phyloP scores from a whole-genome alignment of 1,284 basidiomycete species.

The Takashimella tepidaria region DNA sequence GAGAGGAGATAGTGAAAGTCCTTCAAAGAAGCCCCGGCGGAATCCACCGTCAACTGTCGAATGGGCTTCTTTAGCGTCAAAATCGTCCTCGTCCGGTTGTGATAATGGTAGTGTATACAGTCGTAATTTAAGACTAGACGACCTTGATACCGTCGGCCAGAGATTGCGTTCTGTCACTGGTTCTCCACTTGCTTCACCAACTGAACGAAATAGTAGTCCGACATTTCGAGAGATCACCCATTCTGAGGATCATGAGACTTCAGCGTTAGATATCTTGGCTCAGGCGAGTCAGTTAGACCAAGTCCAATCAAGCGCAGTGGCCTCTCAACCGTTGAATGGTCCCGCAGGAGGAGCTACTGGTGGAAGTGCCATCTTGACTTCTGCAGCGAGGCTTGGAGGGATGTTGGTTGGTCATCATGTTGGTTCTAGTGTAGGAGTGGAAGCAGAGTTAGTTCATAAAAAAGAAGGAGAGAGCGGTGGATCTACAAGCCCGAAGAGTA shows the following conservation, averaged over 20 bases:
- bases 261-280: conserved; percentile 39
- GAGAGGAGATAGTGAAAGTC: conserved; percentile 24
- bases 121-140: not conserved
- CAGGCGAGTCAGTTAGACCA: conserved; percentile 39
- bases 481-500: conserved; percentile 5
- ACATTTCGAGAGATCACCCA: not conserved
- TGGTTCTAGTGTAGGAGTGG: not conserved
- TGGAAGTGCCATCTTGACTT: conserved; percentile 6
- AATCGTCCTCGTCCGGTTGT: no score
- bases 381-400: conserved; percentile 15
- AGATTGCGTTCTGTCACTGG: not conserved
- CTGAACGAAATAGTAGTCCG: not conserved
- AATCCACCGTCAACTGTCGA: conserved; percentile 17
- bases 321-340: not conserved
- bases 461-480: not conserved
- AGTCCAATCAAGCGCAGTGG: conserved; percentile 11
- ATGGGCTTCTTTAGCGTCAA: conserved; percentile 6
- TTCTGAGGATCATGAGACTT: conserved; percentile 17
- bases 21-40: conserved; percentile 23
- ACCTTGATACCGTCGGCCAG: not conserved
- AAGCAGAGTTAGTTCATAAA: no score
- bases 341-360: conserved; percentile 9
- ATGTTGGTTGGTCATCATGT: conserved; percentile 8
- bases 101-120: not conserved
- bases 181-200: not conserved